Conservation (phyloP, 306 rosid genomes). For the Vigna radiata region DNA sequence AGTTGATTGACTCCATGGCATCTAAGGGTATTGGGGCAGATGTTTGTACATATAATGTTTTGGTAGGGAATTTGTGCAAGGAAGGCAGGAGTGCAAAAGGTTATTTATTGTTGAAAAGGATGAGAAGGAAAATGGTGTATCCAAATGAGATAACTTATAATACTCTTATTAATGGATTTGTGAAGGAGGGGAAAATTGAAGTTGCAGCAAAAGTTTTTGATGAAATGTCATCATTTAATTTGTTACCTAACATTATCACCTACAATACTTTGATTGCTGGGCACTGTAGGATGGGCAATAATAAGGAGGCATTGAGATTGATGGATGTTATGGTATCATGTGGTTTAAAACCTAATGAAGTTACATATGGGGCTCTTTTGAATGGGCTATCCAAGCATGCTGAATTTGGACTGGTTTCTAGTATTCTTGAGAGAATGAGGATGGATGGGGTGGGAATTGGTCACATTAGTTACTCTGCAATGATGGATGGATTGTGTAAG, state of each 20-base stretch:
- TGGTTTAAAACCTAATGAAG: slow-evolving; percentile 68
- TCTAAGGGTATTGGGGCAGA: slow-evolving; percentile 73
- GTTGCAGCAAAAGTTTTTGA: slow-evolving; percentile 71
- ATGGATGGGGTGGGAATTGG: slow-evolving; percentile 49
- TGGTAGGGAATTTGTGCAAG: slow-evolving; percentile 72
- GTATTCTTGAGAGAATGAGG: slow-evolving; percentile 64
- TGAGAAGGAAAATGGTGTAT: slow-evolving; percentile 69
- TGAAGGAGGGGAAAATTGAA: slow-evolving; percentile 73
- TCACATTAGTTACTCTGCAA: slow-evolving; percentile 58
- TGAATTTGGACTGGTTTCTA: slow-evolving; percentile 58
- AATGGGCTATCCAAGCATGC: slow-evolving; percentile 67
- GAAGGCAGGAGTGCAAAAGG: slow-evolving; percentile 70
- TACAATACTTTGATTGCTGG: slow-evolving; percentile 72
- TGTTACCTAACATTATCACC: slow-evolving; percentile 62
- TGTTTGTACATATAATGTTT: slow-evolving; percentile 78
- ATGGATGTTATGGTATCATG: slow-evolving; percentile 62
- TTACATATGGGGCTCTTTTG: slow-evolving; percentile 65
- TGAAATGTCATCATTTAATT: slow-evolving; percentile 61
- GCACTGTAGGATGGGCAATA: slow-evolving; percentile 54
- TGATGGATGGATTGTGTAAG: slow-evolving; percentile 79
- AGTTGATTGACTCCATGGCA: slow-evolving; percentile 71
- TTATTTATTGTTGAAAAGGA: slow-evolving; percentile 70
- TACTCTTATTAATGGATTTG: slow-evolving; percentile 77
- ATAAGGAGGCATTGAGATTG: slow-evolving; percentile 66
- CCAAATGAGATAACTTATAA: slow-evolving; percentile 74